phyloP scores from a whole-genome alignment of 352 stramenopile genomes.

The Pythium coloratum region DNA sequence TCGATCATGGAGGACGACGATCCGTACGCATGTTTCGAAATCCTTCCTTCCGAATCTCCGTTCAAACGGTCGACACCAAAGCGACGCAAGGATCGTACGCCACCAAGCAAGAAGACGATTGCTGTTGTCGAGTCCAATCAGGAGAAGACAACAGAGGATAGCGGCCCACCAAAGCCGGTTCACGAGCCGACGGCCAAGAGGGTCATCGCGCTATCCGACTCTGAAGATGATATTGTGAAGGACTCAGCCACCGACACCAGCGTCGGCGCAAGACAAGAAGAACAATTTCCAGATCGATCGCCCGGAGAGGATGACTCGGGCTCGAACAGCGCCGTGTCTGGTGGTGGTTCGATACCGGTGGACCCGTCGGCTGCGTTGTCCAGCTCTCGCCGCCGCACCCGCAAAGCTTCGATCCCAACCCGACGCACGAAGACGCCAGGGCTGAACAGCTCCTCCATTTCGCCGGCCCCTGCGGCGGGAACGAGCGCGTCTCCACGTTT shows the following conservation, averaged over 20 bases:
- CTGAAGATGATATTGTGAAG: neutral
- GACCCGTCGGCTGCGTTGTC: neutral
- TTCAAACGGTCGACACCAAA: neutral
- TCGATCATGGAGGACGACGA: neutral
- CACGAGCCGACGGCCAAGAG: neutral
- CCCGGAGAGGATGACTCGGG: neutral
- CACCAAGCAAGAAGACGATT: neutral
- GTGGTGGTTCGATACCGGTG: neutral
- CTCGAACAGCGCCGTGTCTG: neutral
- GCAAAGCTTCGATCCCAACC: neutral
- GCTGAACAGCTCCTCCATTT: neutral
- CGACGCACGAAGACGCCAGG: neutral
- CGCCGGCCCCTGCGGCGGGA: neutral
- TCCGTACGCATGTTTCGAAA: neutral
- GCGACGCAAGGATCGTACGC: neutral
- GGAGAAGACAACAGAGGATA: neutral
- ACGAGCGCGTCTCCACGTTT: neutral
- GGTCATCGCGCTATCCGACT: neutral
- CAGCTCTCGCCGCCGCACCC: neutral
- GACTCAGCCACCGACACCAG: neutral
- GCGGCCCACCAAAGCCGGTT: neutral
- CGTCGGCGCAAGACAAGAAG: neutral
- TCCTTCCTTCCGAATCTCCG: neutral
- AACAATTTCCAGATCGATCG: neutral
- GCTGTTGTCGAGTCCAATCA: neutral